These are phyloP conservation scores for Neonectria neomacrospora DNA, from an alignment of 2,329 filamentous ascomycete genomes.

Conservation along the genomic window DNA sequence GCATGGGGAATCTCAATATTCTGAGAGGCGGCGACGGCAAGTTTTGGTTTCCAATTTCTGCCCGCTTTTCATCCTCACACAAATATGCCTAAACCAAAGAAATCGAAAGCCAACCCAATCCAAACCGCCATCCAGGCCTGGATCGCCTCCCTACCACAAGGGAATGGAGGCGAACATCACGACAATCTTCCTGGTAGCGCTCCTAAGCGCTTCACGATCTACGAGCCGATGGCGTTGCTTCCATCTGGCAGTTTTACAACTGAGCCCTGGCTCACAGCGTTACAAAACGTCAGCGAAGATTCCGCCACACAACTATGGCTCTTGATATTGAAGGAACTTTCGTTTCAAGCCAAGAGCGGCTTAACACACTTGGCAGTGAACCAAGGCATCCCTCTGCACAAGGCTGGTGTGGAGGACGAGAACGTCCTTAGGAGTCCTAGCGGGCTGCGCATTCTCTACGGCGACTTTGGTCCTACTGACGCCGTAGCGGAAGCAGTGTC, in stretches of 20 bases:
- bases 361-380: constrained; percentile 71
- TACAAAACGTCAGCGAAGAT: constrained; percentile 43
- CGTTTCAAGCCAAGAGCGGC: constrained; percentile 50
- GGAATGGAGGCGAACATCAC: constrained; percentile 11
- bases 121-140: constrained; percentile 47
- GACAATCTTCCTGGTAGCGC: constrained; percentile 52
- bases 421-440: constrained; percentile 81
- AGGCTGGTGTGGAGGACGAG: constrained; percentile 51
- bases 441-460: constrained; percentile 75
- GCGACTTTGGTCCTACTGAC: constrained; percentile 74
- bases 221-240: constrained; percentile 70
- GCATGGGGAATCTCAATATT: not conserved
- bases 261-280: constrained; percentile 52
- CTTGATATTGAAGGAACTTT: constrained; percentile 60
- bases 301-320: constrained; percentile 57
- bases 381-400: constrained; percentile 67
- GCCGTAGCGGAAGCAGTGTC: constrained; percentile 45
- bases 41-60: not conserved
- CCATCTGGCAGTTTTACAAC: constrained; percentile 67
- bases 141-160: constrained; percentile 33
- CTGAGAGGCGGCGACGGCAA: not conserved
- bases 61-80: constrained; percentile 18
- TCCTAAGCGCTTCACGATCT: constrained; percentile 69
- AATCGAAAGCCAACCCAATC: constrained; percentile 45
- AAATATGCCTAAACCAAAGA: constrained; percentile 44